A percentile compares a stretch with the other conserved stretches of the same genome.
phyloP scores from a whole-genome alignment of 2,329 filamentous ascomycete genomes.

The Didymella segeticola region DNA sequence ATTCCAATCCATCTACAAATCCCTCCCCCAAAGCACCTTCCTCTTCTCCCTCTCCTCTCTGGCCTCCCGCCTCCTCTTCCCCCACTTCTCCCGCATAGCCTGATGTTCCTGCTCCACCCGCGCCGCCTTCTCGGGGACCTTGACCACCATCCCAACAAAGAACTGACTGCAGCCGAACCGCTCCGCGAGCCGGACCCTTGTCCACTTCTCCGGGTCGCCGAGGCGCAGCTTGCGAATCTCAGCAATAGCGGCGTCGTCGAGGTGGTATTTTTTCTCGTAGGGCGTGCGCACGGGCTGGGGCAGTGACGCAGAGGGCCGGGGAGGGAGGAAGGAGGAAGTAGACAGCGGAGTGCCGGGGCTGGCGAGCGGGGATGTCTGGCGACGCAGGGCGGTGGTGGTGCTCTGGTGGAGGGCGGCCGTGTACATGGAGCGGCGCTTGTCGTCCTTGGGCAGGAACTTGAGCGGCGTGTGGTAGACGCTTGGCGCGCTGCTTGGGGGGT shows the following conservation, averaged over 20 bases:
- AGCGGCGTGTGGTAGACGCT: conserved; percentile 69
- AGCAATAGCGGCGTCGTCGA: conserved; percentile 62
- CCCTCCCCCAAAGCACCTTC: conserved; percentile 66
- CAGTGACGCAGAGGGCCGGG: conserved; percentile 42
- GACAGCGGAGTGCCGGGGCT: conserved; percentile 40
- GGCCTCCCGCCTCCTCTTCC: conserved; percentile 63
- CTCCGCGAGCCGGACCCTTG: conserved; percentile 64
- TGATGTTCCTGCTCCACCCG: conserved; percentile 57
- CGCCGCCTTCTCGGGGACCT: conserved; percentile 50
- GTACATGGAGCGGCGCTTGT: conserved; percentile 60
- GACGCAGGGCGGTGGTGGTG: conserved; percentile 29
- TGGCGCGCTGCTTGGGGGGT: conserved; percentile 69
- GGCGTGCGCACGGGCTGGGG: conserved; percentile 59
- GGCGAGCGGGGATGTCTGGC: conserved; percentile 32
- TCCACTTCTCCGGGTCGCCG: conserved; percentile 66
- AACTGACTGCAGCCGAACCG: conserved; percentile 68
- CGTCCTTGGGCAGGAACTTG: conserved; percentile 67
- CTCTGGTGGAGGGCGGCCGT: conserved; percentile 38
- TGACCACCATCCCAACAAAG: conserved; percentile 67
- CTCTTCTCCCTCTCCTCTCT: conserved; percentile 66
- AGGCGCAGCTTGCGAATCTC: conserved; percentile 65
- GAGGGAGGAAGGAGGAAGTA: conserved; percentile 27
- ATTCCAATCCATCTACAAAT: conserved; percentile 51
- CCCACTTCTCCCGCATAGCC: conserved; percentile 66
- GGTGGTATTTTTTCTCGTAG: conserved; percentile 67